Evolutionary conservation across 306 rosid genomes (phyloP).

Genomic region (Lotus japonicus): DNA sequence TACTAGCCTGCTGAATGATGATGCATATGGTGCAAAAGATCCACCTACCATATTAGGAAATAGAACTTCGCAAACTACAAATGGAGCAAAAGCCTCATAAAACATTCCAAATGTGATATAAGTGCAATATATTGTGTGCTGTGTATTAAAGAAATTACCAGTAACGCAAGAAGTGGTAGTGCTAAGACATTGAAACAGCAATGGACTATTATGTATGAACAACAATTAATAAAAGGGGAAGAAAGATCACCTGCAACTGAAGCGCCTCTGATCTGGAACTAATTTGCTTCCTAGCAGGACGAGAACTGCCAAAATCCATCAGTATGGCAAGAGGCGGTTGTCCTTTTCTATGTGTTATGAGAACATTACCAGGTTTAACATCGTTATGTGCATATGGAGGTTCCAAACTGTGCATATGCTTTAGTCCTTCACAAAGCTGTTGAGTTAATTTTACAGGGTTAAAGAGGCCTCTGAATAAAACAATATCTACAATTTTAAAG

Average conservation of each 20-base stretch:
- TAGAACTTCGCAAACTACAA: not conserved
- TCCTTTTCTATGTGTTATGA: slow-evolving; percentile 72
- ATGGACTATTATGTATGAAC: not conserved
- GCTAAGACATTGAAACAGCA: not conserved
- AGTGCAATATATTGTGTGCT: not conserved
- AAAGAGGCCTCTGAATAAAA: slow-evolving; percentile 16
- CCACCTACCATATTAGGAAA: not conserved
- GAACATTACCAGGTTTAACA: slow-evolving; percentile 95
- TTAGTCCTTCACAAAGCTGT: slow-evolving; percentile 97
- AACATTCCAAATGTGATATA: not conserved
- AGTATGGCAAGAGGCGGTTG: slow-evolving; percentile 83
- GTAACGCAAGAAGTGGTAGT: not conserved
- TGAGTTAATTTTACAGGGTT: slow-evolving; percentile 30
- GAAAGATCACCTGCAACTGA: slow-evolving; percentile 74
- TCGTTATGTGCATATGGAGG: slow-evolving; percentile 97
- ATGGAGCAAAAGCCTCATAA: slow-evolving; percentile 6
- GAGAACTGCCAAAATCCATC: slow-evolving; percentile 98
- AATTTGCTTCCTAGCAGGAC: slow-evolving; percentile 82
- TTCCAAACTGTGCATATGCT: slow-evolving; percentile 91
- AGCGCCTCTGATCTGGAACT: slow-evolving; percentile 82
- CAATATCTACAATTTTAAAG: not conserved
- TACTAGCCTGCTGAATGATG: not conserved
- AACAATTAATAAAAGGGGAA: not conserved
- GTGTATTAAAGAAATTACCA: not conserved
- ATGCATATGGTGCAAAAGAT: not conserved